Conservation (phyloP, 1,284 basidiomycete species). For the Trametes pubescens region DNA sequence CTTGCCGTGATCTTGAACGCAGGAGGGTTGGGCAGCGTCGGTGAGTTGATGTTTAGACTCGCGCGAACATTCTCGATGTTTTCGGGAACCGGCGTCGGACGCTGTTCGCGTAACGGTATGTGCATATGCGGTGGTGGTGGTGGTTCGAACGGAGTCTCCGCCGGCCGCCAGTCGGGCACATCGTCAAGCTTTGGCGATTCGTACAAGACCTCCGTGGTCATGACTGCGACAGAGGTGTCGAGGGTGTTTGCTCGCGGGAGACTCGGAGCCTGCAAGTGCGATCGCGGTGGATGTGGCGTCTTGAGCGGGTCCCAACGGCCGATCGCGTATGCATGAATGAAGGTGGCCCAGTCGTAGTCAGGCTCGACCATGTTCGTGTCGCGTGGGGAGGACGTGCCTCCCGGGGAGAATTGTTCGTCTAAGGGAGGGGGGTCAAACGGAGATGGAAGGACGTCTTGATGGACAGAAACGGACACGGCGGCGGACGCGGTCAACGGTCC, state of each 20-base stretch:
- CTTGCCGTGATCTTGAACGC: conserved; percentile 6
- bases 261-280: conserved; percentile 39
- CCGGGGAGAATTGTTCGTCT: conserved; percentile 35
- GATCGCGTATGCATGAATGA: conserved; percentile 76
- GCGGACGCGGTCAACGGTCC: conserved; percentile 6
- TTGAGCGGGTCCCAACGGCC: conserved; percentile 85
- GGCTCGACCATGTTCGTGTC: conserved; percentile 38
- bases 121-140: background rate
- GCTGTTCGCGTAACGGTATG: background rate
- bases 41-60: background rate
- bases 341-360: conserved; percentile 78
- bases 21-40: background rate
- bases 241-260: conserved; percentile 24
- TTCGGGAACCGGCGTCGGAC: background rate
- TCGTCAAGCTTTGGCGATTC: conserved; percentile 34
- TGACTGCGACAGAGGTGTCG: conserved; percentile 23
- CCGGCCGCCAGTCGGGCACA: conserved; percentile 27
- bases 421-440: conserved; percentile 42
- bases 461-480: background rate
- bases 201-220: conserved; percentile 30
- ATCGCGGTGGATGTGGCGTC: conserved; percentile 72
- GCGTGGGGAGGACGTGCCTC: conserved; percentile 31
- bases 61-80: background rate
- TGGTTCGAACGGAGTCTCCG: conserved; percentile 29
- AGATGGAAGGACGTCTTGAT: conserved; percentile 38